phyloP scores from a whole-genome alignment of 106 monocot species.

The Phalaenopsis equestris region DNA sequence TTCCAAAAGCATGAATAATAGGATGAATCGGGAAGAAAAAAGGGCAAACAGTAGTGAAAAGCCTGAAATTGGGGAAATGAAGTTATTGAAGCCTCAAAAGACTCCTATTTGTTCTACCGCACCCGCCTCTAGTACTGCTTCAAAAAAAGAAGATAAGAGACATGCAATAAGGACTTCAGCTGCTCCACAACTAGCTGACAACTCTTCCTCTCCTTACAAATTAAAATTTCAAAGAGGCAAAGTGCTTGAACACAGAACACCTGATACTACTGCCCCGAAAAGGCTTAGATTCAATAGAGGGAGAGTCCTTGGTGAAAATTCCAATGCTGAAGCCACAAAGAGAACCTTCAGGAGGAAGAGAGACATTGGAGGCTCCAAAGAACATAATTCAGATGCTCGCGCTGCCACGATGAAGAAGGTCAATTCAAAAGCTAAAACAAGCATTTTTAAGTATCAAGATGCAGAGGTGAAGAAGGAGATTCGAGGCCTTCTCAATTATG shows the following conservation, averaged over 20 bases:
- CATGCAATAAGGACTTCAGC: constrained; percentile 12
- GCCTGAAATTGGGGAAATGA: neutral
- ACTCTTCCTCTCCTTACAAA: constrained; percentile 17
- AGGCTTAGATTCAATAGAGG: constrained; percentile 49
- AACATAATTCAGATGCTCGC: neutral
- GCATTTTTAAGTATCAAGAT: constrained; percentile 53
- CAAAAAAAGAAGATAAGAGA: constrained; percentile 15
- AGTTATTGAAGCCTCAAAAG: neutral
- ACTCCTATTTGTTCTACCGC: neutral
- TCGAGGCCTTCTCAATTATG: constrained; percentile 59
- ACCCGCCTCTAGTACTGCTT: neutral
- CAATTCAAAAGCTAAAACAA: constrained; percentile 16
- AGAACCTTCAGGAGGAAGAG: constrained; percentile 30
- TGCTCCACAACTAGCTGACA: constrained; percentile 10
- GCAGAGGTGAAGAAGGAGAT: constrained; percentile 41
- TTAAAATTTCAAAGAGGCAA: constrained; percentile 52
- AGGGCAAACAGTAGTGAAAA: neutral
- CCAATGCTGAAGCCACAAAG: constrained; percentile 8
- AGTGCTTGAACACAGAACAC: constrained; percentile 32
- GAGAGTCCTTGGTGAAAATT: constrained; percentile 14
- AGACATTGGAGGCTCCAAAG: neutral
- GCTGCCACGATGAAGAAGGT: constrained; percentile 3
- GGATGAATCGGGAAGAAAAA: neutral
- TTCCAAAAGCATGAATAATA: neutral
- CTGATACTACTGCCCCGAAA: constrained; percentile 24